Conservation (phyloP, 2,329 filamentous ascomycete species). For the Aspergillus texensis region DNA sequence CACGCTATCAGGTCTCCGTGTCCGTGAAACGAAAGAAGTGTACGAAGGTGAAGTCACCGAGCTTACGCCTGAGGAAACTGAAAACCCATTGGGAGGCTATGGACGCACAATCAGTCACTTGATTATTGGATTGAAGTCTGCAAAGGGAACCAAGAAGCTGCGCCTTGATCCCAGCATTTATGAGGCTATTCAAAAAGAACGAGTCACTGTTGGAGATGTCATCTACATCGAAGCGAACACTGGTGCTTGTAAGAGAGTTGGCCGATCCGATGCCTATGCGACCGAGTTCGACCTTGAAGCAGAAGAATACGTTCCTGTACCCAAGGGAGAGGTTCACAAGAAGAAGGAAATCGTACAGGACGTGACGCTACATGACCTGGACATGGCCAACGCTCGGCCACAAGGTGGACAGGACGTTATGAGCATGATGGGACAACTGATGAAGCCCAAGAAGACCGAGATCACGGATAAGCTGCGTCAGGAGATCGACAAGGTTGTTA, state of each 20-base stretch:
- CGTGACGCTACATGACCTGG: slow-evolving; percentile 93
- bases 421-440: slow-evolving; percentile 99
- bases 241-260: slow-evolving; percentile 94
- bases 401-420: slow-evolving; percentile 99
- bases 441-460: slow-evolving; percentile 99
- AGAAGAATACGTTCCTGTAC: slow-evolving; percentile 97
- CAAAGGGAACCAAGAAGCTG: slow-evolving; percentile 96
- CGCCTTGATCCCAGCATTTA: slow-evolving; percentile 97
- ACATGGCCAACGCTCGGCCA: slow-evolving; percentile 91
- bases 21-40: slow-evolving; percentile 98
- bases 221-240: slow-evolving; percentile 99
- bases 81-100: slow-evolving; percentile 95
- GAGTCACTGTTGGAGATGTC: slow-evolving; percentile 93
- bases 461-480: slow-evolving; percentile 95
- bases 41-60: slow-evolving; percentile 99
- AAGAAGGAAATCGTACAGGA: slow-evolving; percentile 99
- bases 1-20: slow-evolving; percentile 66
- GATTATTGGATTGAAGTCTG: slow-evolving; percentile 90
- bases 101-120: slow-evolving; percentile 97
- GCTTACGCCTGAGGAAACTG: slow-evolving; percentile 94
- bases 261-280: slow-evolving; percentile 92
- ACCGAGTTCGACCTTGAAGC: slow-evolving; percentile 99
- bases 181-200: slow-evolving; percentile 98
- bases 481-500: slow-evolving; percentile 99
- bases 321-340: slow-evolving; percentile 99